A percentile compares a stretch with the other conserved stretches of the same genome.
These are phyloP conservation scores for Diaporthe amygdali DNA, from an alignment of 2,329 filamentous ascomycete genomes.

Conservation along the genomic window DNA sequence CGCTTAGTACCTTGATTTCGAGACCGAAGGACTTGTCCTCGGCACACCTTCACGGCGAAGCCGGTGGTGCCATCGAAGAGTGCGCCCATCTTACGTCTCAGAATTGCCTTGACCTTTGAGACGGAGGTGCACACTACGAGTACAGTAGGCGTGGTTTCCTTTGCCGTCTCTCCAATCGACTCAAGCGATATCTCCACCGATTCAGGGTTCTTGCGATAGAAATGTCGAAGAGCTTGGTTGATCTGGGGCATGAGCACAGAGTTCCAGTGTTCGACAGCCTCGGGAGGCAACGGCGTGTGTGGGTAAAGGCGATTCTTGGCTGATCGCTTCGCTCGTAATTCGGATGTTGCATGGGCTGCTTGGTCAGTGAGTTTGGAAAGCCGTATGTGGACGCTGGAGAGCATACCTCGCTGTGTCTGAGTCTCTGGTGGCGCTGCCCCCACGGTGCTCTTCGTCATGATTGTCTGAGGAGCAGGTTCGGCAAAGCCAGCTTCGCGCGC, in stretches of 20 bases:
- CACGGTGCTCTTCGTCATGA: neutral
- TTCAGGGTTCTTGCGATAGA: constrained; percentile 75
- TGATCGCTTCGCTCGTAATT: constrained; percentile 28
- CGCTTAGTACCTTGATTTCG: constrained; percentile 47
- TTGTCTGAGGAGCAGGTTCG: neutral
- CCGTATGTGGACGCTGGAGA: neutral
- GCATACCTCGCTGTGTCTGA: constrained; percentile 24
- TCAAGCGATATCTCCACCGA: constrained; percentile 81
- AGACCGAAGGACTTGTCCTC: constrained; percentile 70
- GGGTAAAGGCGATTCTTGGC: constrained; percentile 63
- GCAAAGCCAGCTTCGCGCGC: constrained; percentile 23
- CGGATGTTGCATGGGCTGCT: constrained; percentile 21
- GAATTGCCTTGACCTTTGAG: constrained; percentile 71
- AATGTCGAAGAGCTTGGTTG: constrained; percentile 71
- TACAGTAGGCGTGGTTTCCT: constrained; percentile 73
- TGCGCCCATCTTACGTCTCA: constrained; percentile 70
- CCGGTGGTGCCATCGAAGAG: constrained; percentile 67
- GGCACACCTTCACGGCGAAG: constrained; percentile 74
- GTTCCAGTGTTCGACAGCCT: constrained; percentile 75
- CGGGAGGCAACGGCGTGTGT: constrained; percentile 61
- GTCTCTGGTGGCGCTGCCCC: neutral
- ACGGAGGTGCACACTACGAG: constrained; percentile 80
- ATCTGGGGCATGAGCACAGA: constrained; percentile 73
- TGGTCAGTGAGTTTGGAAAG: constrained; percentile 1
- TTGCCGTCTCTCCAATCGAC: constrained; percentile 71